Percentiles rank a stretch among this genome's conserved stretches.
Conservation (phyloP, 768 basidiomycete species). For the Suillus occidentalis region DNA sequence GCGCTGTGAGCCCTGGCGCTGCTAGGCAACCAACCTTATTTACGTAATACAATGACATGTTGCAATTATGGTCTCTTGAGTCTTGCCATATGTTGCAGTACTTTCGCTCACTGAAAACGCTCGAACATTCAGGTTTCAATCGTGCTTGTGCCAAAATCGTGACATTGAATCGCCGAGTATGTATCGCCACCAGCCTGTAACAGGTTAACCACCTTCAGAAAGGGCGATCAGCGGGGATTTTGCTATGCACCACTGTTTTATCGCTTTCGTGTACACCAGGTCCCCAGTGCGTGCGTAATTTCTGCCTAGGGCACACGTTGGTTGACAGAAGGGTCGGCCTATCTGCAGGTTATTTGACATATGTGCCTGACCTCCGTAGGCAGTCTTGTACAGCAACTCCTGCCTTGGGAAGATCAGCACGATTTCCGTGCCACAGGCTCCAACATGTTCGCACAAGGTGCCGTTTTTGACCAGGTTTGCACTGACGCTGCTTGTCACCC, state of each 20-base stretch:
- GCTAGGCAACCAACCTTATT: too few relatives aligned
- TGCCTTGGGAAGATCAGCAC: background rate
- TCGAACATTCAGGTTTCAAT: too few relatives aligned
- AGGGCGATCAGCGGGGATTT: conserved; percentile 12
- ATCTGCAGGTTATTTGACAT: background rate
- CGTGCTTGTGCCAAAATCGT: too few relatives aligned
- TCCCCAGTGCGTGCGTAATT: conserved; percentile 25
- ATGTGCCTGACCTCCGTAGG: background rate
- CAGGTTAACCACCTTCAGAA: background rate
- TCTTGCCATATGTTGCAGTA: too few relatives aligned
- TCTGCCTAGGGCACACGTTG: conserved; percentile 5
- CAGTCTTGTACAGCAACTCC: background rate
- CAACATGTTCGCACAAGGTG: background rate
- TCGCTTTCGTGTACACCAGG: conserved; percentile 26
- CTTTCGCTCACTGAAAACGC: too few relatives aligned
- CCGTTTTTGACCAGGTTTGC: conserved; percentile 3
- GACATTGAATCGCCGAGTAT: too few relatives aligned
- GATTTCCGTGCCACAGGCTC: background rate
- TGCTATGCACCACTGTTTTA: conserved; percentile 25
- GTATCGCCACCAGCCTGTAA: too few relatives aligned
- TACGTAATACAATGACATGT: too few relatives aligned
- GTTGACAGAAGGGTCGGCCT: background rate
- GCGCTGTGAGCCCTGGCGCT: too few relatives aligned
- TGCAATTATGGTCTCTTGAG: too few relatives aligned
- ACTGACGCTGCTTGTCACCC: background rate